Base-by-base conservation (phyloP, 2,329 filamentous ascomycete genomes). In the Lasiodiplodia citricola region DNA sequence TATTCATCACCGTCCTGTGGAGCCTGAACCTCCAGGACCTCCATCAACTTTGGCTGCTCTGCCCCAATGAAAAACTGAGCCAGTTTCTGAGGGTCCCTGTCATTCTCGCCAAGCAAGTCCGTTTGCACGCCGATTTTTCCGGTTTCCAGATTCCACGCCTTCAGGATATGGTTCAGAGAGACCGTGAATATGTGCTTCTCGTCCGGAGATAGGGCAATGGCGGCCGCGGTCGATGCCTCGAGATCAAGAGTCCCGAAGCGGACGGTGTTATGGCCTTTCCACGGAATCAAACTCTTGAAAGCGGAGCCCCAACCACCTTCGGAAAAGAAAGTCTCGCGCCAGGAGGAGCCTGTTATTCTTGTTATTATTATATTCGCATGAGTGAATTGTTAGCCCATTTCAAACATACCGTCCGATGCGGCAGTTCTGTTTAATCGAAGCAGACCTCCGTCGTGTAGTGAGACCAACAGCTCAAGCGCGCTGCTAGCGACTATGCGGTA, bases 111-210 rank as follows among this genome's bases (percentile, higher is more conserved):
- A 18, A 98, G 80, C 38, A 99, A 85, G 79, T 99, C 95, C 73
- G 89, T 89, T 6, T 91, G 90, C 68, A 89, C 88, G 5, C 92
- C 87, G 67, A 96, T 87, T 76, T 90, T 92, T 57, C 94, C 94
- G 50, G 88, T 92, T n/a, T 88, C 84, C 38, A 95, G 84, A 75
- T 97, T 96, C 95, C 96, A 98, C 50, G 96, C 90, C 75, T 94
- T 90, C 76, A 99, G 83, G 13, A 90, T 91, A 77, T 99, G 94
- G 74, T 99, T 94, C 70, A 99, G 84, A 71, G 92, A 96, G 60
- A 97, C 88, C 0, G 94, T 94, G 74, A 97, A 92, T 11, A 90
- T 81, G 73, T 77, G 88, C 79, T 71, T 88, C 21, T 76, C 77
- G 68, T 85, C 83, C 4, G 82, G 82, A 50, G 83, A 84, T 41